These are phyloP conservation scores for Solanum stenotomum DNA, from an alignment of 257 asterid species.

Conservation along the genomic window DNA sequence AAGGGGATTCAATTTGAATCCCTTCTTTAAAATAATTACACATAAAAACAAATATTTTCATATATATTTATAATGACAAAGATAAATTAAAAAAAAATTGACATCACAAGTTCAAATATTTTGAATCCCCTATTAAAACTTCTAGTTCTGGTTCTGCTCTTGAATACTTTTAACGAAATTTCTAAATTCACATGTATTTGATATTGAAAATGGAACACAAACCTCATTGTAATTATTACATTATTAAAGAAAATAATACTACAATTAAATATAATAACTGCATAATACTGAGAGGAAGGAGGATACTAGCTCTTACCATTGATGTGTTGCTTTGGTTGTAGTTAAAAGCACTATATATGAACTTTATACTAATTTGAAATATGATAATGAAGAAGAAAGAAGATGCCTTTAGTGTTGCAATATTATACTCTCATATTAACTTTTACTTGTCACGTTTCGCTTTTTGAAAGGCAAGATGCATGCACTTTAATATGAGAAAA, in stretches of 20 bases:
- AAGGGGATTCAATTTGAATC: background rate
- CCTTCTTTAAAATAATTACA: background rate
- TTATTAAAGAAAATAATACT: background rate
- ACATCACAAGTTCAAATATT: background rate
- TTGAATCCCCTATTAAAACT: background rate
- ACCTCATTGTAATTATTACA: background rate
- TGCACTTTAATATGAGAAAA: no score
- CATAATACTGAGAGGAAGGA: background rate
- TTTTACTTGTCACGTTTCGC: no score
- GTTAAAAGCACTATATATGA: background rate
- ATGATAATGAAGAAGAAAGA: background rate
- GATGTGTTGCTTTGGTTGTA: background rate
- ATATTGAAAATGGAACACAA: background rate
- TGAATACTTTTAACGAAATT: no score
- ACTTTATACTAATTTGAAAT: background rate
- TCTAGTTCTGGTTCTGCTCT: background rate
- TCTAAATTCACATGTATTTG: no score
- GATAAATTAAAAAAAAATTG: background rate
- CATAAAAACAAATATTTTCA: background rate
- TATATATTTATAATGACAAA: background rate
- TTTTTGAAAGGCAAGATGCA: accelerated
- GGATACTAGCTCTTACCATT: background rate
- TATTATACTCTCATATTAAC: background rate
- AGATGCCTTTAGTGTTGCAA: background rate
- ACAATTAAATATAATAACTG: background rate